phyloP scores from a whole-genome alignment of 768 basidiomycete genomes.

The Lactarius psammicola region DNA sequence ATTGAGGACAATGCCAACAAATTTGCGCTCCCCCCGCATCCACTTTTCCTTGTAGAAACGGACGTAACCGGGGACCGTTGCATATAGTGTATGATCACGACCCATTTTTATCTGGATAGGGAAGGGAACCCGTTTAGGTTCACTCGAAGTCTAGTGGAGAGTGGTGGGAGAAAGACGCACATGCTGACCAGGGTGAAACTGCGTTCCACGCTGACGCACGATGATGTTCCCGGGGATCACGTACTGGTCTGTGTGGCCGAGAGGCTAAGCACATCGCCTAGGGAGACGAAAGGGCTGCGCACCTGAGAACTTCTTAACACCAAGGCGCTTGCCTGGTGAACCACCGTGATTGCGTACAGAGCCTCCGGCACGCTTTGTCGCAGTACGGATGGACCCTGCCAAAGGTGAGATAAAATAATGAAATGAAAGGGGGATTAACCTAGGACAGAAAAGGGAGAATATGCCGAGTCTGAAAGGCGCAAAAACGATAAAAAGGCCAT shows the following conservation, averaged over 20 bases:
- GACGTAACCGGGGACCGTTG: conserved; percentile 85
- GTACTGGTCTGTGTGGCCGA: conserved; percentile 63
- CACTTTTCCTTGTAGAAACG: conserved; percentile 88
- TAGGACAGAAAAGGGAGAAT: conserved; percentile 51
- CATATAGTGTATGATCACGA: conserved; percentile 93
- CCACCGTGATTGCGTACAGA: conserved; percentile 91
- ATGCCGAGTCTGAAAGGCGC: conserved; percentile 39
- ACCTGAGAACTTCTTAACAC: conserved; percentile 97
- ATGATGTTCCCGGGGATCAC: conserved; percentile 96
- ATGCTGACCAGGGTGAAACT: conserved; percentile 93
- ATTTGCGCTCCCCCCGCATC: conserved; percentile 70
- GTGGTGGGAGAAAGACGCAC: conserved; percentile 42
- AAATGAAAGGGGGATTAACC: conserved; percentile 30
- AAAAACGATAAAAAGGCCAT: conserved; percentile 50
- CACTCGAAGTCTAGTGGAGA: conserved; percentile 11
- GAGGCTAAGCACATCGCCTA: neutral
- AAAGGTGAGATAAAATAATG: conserved; percentile 31
- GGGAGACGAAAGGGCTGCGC: conserved; percentile 29
- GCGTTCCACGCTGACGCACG: conserved; percentile 88
- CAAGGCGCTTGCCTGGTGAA: conserved; percentile 89
- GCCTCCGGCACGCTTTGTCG: conserved; percentile 96
- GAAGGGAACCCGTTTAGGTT: conserved; percentile 10
- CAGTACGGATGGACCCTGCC: conserved; percentile 73
- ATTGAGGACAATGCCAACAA: conserved; percentile 79
- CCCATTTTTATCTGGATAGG: conserved; percentile 76